Base-by-base conservation (phyloP, 176 grass and related monocot species). In the Hyparrhenia diplandra region DNA sequence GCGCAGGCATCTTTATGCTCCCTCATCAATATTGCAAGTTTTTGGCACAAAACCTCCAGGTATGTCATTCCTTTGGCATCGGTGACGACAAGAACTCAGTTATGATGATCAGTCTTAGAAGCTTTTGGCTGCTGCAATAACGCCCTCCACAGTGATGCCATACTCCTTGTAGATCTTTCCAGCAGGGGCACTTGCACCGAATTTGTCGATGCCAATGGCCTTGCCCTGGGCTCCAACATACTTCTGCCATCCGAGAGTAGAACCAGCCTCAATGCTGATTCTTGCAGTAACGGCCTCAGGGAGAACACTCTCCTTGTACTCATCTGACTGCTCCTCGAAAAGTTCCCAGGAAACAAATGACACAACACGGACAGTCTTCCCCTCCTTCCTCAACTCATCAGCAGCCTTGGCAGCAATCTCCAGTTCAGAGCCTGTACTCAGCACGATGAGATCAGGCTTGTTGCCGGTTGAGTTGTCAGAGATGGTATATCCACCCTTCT, bases 151-250 rank as follows among this genome's bases (percentile, higher is more conserved):
- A 1, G 84, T 92, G 81, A 98, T 86, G 67, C 95, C 95, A 1
- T 89, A 98, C 82, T 91, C 95, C 90, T 95, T 71, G 88, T 98
- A 98, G 80, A 95, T 93, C 81, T 49, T 93, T 62, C 90, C 90
- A 69, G 95, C 95, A 27, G 95, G 95, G 31, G 95, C 95, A 84
- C 95, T 98, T 31, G 92, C 95, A 18, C 95, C 95, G 25, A 98
- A 98, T 67, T 86, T 89, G 47, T 98, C 95, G 4, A 98, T 98
- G 24, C 95, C 95, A n/a, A 98, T 98, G 39, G 88, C 77, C 86
- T 98, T 98, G 71, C 95, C 95, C 37, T 91, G 89, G 47, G 29
- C 43, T 32, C 95, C 95, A 6, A 95, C 5, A 0, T 83, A 91
- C 76, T 93, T 98, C 45, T 89, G 86, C 95, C 95, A 98, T 42